These are phyloP conservation scores for Podospora appendiculata DNA, from an alignment of 495 filamentous ascomycete species.

Conservation along the genomic window DNA sequence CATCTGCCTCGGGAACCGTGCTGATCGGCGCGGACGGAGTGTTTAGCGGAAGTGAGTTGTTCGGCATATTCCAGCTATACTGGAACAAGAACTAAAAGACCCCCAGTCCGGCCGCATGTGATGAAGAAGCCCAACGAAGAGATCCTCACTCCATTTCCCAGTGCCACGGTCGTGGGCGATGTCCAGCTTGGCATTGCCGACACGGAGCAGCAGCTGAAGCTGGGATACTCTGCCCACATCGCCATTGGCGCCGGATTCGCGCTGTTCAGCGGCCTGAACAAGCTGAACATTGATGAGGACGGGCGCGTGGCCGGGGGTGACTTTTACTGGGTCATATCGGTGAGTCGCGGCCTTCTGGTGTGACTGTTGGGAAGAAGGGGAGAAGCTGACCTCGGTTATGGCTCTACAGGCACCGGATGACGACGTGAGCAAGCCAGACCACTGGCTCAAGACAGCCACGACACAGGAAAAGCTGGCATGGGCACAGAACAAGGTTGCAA, in stretches of 20 bases:
- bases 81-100: neutral
- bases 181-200: slow-evolving; percentile 12
- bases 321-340: slow-evolving; percentile 22
- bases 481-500: slow-evolving; percentile 5
- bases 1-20: slow-evolving; percentile 38
- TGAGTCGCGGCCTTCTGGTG: no score
- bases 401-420: slow-evolving; percentile 1
- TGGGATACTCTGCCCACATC: slow-evolving; percentile 19
- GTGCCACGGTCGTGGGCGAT: slow-evolving; percentile 14
- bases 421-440: slow-evolving; percentile 9
- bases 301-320: slow-evolving; percentile 4
- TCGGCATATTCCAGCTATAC: neutral
- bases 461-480: slow-evolving; percentile 12
- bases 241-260: slow-evolving; percentile 3
- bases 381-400: no score
- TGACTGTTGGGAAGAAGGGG: no score
- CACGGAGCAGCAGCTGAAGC: slow-evolving; percentile 19
- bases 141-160: slow-evolving; percentile 10
- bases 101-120: slow-evolving; percentile 21
- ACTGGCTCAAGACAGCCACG: slow-evolving; percentile 18
- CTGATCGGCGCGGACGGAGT: slow-evolving; percentile 45
- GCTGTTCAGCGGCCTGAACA: slow-evolving; percentile 22
- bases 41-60: slow-evolving; percentile 20
- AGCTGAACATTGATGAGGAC: slow-evolving; percentile 1
- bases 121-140: slow-evolving; percentile 18